Evolutionary conservation across 768 basidiomycete genomes (phyloP), one percentile per base, ranked within the genome.

Genomic region (Psilocybe sp.): DNA sequence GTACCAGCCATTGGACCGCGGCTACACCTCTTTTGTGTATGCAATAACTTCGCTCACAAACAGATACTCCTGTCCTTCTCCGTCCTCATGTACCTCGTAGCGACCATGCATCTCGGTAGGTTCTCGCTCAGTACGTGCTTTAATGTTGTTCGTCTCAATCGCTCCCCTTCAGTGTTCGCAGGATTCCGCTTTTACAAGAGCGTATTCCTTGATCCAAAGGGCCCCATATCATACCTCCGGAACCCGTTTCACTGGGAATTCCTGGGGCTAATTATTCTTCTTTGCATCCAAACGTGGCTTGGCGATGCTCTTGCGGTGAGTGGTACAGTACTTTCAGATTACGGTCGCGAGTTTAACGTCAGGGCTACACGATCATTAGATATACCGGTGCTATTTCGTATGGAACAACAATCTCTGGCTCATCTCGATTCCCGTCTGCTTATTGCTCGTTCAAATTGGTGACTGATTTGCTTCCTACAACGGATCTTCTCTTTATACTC

Each of bases 351-450:
- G 23, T 7, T 28, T 7, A 28, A 28, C 7, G 3, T 28, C 7
- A 7, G 23, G 3, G 7, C 23, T 28, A 28, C 7, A 7, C 23
- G 3, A 28, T 28, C 36, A 13, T 15, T 44, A 65, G 65, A 65
- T 65, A 28, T 67, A 64, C 47, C 57, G 66, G 19, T 65, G 64
- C 43, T 67, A 61, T 43, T 55, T 63, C 23, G 58, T 67, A 12
- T 67, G 66, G 66, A 54, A 60, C 37, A 52, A 54, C 28, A 59
- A 54, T 36, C 36, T 52, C 2, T 53, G 46, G 49, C 46, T 67
- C 8, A 56, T 67, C 23, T 19, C 52, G 2, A 15, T 64, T 39
- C 64, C 66, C 16, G 20, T 56, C 13, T 40, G 62, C 8, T 54
- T 67, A 6, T 46, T 67, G 8, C 33, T 55, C 41, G 57, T 45